A percentile compares a stretch with the other conserved stretches of the same genome.
Evolutionary conservation across 768 basidiomycete species (phyloP).

Genomic region (Fistulinella prunicolor): DNA sequence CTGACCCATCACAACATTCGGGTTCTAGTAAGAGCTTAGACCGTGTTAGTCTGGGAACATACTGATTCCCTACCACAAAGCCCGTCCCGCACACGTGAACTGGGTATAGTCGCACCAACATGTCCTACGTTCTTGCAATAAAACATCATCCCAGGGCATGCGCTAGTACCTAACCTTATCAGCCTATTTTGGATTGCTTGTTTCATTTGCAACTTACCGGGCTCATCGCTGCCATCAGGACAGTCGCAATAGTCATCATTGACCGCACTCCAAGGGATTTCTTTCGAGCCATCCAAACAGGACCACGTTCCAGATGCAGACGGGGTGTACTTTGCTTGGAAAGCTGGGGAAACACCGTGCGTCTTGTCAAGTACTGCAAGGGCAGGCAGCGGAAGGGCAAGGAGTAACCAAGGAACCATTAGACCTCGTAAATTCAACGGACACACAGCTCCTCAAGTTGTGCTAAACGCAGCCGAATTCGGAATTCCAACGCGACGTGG

Average conservation of each 20-base stretch:
- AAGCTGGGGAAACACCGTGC: conserved; percentile 54
- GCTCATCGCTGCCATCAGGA: conserved; percentile 92
- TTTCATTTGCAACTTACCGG: conserved; percentile 48
- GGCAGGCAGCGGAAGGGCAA: conserved; percentile 40
- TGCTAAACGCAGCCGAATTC: no score
- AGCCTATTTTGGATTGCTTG: conserved; percentile 6
- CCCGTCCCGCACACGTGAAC: conserved; percentile 87
- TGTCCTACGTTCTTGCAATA: conserved; percentile 89
- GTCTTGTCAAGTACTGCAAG: conserved; percentile 47
- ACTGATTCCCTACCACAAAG: conserved; percentile 71
- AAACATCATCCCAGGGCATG: conserved; percentile 73
- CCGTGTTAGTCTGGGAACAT: background rate
- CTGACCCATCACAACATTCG: conserved; percentile 95
- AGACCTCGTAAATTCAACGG: background rate
- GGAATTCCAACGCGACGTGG: conserved; percentile 5
- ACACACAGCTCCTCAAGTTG: background rate
- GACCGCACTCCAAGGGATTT: conserved; percentile 75
- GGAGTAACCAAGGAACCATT: conserved; percentile 51
- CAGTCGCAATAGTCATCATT: conserved; percentile 98
- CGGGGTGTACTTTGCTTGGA: conserved; percentile 56
- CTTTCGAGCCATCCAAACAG: conserved; percentile 78
- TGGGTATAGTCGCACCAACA: conserved; percentile 72
- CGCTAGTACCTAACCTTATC: conserved; percentile 65
- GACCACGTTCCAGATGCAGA: conserved; percentile 56
- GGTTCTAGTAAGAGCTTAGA: conserved; percentile 74